A percentile compares a stretch with the other conserved stretches of the same genome.
Conservation (phyloP, 345 rosid species). For the Erucastrum elatum region DNA sequence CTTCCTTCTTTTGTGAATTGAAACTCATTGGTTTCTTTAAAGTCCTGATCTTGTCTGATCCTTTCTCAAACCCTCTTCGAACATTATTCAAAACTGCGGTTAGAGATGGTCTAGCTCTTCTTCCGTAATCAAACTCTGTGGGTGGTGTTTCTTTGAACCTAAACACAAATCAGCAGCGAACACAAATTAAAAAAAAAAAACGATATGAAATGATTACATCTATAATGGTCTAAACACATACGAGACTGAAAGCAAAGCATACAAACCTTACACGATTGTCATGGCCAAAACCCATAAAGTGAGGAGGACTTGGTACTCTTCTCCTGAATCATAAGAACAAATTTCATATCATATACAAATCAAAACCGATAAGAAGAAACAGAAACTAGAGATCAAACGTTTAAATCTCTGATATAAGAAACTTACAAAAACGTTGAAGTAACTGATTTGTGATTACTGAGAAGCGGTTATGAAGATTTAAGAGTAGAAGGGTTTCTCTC, state of each 20-base stretch:
- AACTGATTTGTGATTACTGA: neutral
- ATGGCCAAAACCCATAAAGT: slow-evolving; percentile 27
- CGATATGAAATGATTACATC: too few species aligned
- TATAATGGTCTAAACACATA: neutral
- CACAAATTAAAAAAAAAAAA: too few species aligned
- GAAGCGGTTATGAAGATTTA: neutral
- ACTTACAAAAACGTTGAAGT: slow-evolving; percentile 22
- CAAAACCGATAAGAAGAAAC: neutral
- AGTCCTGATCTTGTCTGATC: slow-evolving; percentile 25
- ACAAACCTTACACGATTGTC: slow-evolving; percentile 38
- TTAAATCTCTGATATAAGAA: neutral
- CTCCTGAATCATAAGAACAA: slow-evolving; percentile 9
- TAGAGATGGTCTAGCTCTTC: slow-evolving; percentile 15
- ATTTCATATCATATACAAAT: neutral
- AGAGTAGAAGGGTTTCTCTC: neutral
- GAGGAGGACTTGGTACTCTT: neutral
- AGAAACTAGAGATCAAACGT: slow-evolving; percentile 6
- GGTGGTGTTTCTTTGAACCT: slow-evolving; percentile 52
- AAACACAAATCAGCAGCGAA: slow-evolving; percentile 1
- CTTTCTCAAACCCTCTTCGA: slow-evolving; percentile 31
- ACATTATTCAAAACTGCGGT: slow-evolving; percentile 16
- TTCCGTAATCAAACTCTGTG: slow-evolving; percentile 28
- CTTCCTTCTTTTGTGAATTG: neutral
- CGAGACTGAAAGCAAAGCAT: slow-evolving; percentile 1
- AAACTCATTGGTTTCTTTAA: slow-evolving; percentile 24